Evolutionary conservation across 345 rosid species (phyloP), one percentile per base, ranked within the genome.

Genomic region (Rhodomyrtus tomentosa): DNA sequence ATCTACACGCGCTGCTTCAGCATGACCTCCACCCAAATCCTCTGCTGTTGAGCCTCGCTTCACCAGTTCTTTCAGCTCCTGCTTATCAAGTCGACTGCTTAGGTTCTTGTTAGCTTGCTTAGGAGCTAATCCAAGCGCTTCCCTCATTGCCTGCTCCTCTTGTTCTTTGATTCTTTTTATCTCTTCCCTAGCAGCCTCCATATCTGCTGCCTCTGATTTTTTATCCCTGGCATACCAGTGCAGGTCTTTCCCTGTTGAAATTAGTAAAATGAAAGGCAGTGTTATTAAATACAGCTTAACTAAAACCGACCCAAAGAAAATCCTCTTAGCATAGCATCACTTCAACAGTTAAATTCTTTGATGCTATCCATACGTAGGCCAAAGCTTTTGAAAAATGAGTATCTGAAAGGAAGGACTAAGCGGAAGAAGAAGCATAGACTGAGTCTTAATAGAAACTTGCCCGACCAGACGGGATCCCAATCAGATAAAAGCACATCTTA

Each of bases 131-230:
- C 99, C 99, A 86, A 97, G 96, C 83, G 98, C 98, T 90, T 95
- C 99, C 92, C 98, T 94, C 99, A 97, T 95, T 88, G 98, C 93
- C 84, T 94, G 98, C 86, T 97, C 98, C 92, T 95, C 98, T 88
- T 97, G 93, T 88, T 97, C 99, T 87, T 97, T 95, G 50, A 97
- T 88, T 89, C 98, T 92, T 87, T 89, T 89, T 84, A 95, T 94
- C 93, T 97, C 99, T 73, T 94, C 99, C 90, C 94, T 94, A 36
- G 93, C 81, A 81, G 96, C 98, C 82, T 95, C 98, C 22, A 84
- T 40, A 59, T 88, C 85, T 82, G 94, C 88, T 84, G 86, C 74
- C 87, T 51, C 85, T 10, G 91, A 74, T 12, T 90, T 91, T 85
- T 94, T 95, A 82, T 95, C 99, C 89, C 89, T 94, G 45, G 94